A percentile compares a stretch with the other conserved stretches of the same genome.
Conservation (phyloP, 169 alveolate species). For the Plasmodium inui region DNA sequence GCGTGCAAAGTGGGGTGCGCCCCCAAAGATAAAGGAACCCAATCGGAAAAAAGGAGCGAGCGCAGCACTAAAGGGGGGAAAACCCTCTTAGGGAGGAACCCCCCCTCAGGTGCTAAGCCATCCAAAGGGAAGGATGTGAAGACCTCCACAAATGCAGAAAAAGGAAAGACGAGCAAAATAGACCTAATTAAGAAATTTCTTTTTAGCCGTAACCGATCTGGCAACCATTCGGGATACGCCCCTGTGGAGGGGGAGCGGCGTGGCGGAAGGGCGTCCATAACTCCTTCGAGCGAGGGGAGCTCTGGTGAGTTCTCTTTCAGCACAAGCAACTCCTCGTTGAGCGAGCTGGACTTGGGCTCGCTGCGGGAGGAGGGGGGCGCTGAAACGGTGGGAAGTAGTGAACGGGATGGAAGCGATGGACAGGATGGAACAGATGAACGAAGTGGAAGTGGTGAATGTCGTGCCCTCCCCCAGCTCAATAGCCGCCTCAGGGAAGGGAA, state of each 20-base stretch:
- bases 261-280: neutral
- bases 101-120: neutral
- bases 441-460: neutral
- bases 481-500: neutral
- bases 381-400: neutral
- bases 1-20: neutral
- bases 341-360: neutral
- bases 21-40: neutral
- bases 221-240: neutral
- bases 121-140: neutral
- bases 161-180: constrained; percentile 1
- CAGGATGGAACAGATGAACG: neutral
- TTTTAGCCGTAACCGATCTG: neutral
- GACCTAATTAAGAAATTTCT: constrained; percentile 8
- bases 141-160: neutral
- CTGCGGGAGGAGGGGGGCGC: neutral
- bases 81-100: neutral
- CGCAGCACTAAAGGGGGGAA: neutral
- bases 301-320: neutral
- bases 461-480: neutral
- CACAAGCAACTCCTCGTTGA: neutral
- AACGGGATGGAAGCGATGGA: neutral
- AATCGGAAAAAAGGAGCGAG: neutral
- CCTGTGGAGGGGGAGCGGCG: neutral
- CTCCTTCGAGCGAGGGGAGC: neutral